Conservation (phyloP, 768 basidiomycete species). For the Tephrocybe sp. region DNA sequence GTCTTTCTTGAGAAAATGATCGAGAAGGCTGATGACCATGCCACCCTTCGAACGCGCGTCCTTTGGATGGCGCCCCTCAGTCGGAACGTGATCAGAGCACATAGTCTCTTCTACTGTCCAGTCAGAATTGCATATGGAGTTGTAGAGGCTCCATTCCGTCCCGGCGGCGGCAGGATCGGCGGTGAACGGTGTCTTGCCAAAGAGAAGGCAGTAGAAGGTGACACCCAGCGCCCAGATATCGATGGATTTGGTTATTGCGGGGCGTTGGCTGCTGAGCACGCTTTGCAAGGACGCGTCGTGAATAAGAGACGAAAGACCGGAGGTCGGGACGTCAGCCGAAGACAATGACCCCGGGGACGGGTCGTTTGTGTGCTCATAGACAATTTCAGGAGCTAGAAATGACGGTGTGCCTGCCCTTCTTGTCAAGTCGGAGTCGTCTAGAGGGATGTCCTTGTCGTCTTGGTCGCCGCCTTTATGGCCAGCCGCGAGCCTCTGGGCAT, state of each 20-base stretch:
- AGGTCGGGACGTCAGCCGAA: slow-evolving; percentile 10
- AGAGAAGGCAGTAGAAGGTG: slow-evolving; percentile 92
- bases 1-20: slow-evolving; percentile 81
- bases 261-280: slow-evolving; percentile 25
- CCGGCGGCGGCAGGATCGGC: slow-evolving; percentile 26
- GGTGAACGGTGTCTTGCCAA: slow-evolving; percentile 80
- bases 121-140: slow-evolving; percentile 74
- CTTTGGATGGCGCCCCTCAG: slow-evolving; percentile 58
- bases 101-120: slow-evolving; percentile 69
- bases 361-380: slow-evolving; percentile 59
- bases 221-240: slow-evolving; percentile 98
- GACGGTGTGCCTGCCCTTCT: slow-evolving; percentile 94
- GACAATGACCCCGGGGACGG: slow-evolving; percentile 23
- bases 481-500: slow-evolving; percentile 77
- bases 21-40: slow-evolving; percentile 70
- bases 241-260: slow-evolving; percentile 85
- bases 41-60: slow-evolving; percentile 51
- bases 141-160: slow-evolving; percentile 75
- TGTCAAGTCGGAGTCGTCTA: slow-evolving; percentile 84
- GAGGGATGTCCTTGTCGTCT: slow-evolving; percentile 61
- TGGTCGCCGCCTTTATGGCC: slow-evolving; percentile 44
- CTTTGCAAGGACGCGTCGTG: slow-evolving; percentile 22
- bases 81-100: slow-evolving; percentile 67
- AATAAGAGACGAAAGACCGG: slow-evolving; percentile 27
- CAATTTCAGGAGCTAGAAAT: slow-evolving; percentile 95